Evolutionary conservation across 2,329 filamentous ascomycete species (phyloP).

Genomic region (Aspergillus awamori): DNA sequence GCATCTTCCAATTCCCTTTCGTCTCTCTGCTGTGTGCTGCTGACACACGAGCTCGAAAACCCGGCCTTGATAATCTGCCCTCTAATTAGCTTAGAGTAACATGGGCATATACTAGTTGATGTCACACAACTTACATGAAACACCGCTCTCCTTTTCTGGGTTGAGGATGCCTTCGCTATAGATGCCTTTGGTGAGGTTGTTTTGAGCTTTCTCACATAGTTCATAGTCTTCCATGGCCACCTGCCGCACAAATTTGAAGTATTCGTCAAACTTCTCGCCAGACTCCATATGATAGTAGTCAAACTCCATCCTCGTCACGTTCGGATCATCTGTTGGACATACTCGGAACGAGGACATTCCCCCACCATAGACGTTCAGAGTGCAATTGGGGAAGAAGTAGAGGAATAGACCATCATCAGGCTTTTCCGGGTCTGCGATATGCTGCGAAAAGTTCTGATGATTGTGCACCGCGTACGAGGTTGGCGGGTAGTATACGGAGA

Average conservation of each 20-base stretch:
- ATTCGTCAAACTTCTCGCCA: constrained; percentile 59
- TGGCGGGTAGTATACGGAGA: constrained; percentile 58
- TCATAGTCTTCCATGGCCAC: constrained; percentile 61
- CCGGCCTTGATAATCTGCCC: constrained; percentile 50
- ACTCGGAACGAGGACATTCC: constrained; percentile 62
- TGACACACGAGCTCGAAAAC: constrained; percentile 50
- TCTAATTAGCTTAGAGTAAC: constrained; percentile 1
- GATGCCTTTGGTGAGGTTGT: constrained; percentile 56
- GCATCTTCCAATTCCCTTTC: constrained; percentile 10
- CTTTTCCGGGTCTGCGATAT: constrained; percentile 58
- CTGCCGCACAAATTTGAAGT: constrained; percentile 59
- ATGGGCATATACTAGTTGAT: constrained; percentile 5
- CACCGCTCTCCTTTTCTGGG: constrained; percentile 59
- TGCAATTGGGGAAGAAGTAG: constrained; percentile 62
- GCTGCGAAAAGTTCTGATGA: constrained; percentile 58
- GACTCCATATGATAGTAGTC: constrained; percentile 59
- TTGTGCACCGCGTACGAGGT: constrained; percentile 60
- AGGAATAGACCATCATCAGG: constrained; percentile 59
- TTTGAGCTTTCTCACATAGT: constrained; percentile 59
- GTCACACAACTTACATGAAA: constrained; percentile 46
- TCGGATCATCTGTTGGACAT: constrained; percentile 54
- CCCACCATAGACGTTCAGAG: constrained; percentile 60
- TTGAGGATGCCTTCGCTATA: constrained; percentile 61
- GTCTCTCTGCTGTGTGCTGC: constrained; percentile 45
- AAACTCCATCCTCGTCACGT: constrained; percentile 59